Conservation (phyloP, 495 filamentous ascomycete genomes). For the Apodospora peruviana region DNA sequence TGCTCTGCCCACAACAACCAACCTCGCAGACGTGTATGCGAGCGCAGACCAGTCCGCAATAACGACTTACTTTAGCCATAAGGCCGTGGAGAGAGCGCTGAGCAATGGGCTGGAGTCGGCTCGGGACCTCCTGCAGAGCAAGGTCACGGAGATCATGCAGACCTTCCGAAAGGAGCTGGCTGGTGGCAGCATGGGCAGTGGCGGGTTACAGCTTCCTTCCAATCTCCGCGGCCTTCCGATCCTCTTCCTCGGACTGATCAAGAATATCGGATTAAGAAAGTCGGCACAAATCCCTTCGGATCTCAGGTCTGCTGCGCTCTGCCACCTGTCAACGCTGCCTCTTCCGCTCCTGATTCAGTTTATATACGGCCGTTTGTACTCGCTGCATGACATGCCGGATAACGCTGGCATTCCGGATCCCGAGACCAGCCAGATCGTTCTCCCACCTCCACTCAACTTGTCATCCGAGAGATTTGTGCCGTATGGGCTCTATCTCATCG, state of each 20-base stretch:
- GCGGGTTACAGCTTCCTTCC: slow-evolving; percentile 86
- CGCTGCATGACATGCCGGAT: slow-evolving; percentile 97
- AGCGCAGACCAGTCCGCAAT: slow-evolving; percentile 92
- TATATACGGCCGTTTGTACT: slow-evolving; percentile 92
- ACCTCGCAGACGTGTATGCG: slow-evolving; percentile 84
- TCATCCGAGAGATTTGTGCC: slow-evolving; percentile 82
- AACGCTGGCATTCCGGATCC: slow-evolving; percentile 79
- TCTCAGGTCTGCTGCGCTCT: slow-evolving; percentile 88
- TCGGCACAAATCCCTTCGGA: slow-evolving; percentile 95
- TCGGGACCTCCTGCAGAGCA: slow-evolving; percentile 80
- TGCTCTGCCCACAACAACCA: slow-evolving; percentile 86
- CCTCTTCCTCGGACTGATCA: slow-evolving; percentile 88
- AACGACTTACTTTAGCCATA: slow-evolving; percentile 92
- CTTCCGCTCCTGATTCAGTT: slow-evolving; percentile 91
- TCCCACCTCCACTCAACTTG: slow-evolving; percentile 81
- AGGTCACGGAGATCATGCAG: slow-evolving; percentile 85
- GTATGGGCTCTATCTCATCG: slow-evolving; percentile 95
- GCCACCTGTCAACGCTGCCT: slow-evolving; percentile 86
- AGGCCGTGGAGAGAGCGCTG: slow-evolving; percentile 87
- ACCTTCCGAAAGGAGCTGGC: slow-evolving; percentile 97
- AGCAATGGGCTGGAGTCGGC: slow-evolving; percentile 85
- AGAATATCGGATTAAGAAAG: slow-evolving; percentile 92
- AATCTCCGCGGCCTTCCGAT: slow-evolving; percentile 85
- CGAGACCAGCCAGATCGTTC: slow-evolving; percentile 76
- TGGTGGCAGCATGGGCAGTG: slow-evolving; percentile 82